Evolutionary conservation across 2,329 filamentous ascomycete species (phyloP), one percentile per base, ranked within the genome.

Genomic region (Fusarium virguliforme): DNA sequence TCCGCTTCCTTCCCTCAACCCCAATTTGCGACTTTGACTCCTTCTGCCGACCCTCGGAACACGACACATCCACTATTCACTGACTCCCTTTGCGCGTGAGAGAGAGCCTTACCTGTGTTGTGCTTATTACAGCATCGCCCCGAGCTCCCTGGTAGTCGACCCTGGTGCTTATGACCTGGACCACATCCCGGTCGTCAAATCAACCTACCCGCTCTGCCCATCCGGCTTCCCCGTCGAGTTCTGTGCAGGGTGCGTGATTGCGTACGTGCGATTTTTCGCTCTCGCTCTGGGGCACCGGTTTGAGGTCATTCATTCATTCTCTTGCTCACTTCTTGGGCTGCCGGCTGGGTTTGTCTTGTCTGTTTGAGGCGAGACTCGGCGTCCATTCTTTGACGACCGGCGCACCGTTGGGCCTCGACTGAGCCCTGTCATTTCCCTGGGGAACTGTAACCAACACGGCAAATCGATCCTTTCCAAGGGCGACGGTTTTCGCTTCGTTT

Each of bases 181-280:
- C 50, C 60, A 59, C 32, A 72, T 62, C 70, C 66, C 67, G 60
- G 69, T 70, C 51, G 1, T 61, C 8, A 67, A 72, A 70, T 73
- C 66, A 66, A 64, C 64, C 62, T 73, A 70, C 59, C 70, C 70
- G 70, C 66, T 54, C 65, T 73, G 66, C 66, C 59, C 67, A 72
- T 72, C 70, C 73, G 73, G 73, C 67, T 75, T 75, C 73, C 73
- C 73, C 73, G 70, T 75, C 60, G 58, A 73, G 69, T 57, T 55
- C 68, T 55, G 59, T 56, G 71, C 73, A 75, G 67, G 73, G 73
- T 64, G 60, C 70, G 62, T 58, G 64, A 55, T 64, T 62, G 71
- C 58, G 68, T 65, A 72, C 64, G 61, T 75, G 71, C 64, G 66
- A 75, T 75, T 72, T 74, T 67, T 65, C 57, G 63, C 51, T 67